Evolutionary conservation across 257 asterid genomes (phyloP).

Genomic region (Salvia rosmarinus): DNA sequence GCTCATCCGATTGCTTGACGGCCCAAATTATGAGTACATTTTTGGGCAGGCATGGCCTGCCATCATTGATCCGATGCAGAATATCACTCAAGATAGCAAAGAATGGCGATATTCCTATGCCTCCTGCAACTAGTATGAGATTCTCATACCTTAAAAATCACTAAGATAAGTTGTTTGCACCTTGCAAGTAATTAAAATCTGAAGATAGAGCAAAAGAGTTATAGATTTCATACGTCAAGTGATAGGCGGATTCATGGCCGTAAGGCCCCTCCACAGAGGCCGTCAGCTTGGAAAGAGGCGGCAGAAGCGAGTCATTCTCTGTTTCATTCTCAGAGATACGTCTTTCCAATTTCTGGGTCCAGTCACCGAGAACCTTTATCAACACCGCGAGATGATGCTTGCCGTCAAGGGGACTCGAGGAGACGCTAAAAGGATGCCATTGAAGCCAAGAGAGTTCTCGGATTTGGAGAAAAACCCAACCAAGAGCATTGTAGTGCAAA

Average conservation of each 20-base stretch:
- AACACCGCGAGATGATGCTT: slow-evolving; percentile 58
- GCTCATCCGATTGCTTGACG: slow-evolving; percentile 66
- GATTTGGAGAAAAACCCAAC: slow-evolving; percentile 75
- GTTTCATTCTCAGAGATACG: slow-evolving; percentile 40
- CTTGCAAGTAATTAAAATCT: too few relatives aligned
- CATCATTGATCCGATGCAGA: slow-evolving; percentile 61
- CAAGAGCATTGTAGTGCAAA: slow-evolving; percentile 71
- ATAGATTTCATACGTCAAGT: slow-evolving; percentile 52
- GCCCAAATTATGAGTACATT: slow-evolving; percentile 82
- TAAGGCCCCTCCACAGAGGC: slow-evolving; percentile 89
- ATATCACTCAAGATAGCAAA: slow-evolving; percentile 80
- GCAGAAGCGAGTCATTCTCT: slow-evolving; percentile 32
- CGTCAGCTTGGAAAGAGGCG: slow-evolving; percentile 47
- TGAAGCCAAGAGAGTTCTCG: slow-evolving; percentile 74
- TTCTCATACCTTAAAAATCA: slow-evolving; percentile 57
- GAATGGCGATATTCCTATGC: slow-evolving; percentile 90
- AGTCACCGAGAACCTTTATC: slow-evolving; percentile 69
- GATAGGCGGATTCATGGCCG: slow-evolving; percentile 85
- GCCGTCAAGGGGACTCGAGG: slow-evolving; percentile 75
- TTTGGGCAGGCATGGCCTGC: slow-evolving; percentile 62
- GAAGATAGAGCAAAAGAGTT: too few relatives aligned
- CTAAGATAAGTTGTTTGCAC: too few relatives aligned
- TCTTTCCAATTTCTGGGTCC: slow-evolving; percentile 57
- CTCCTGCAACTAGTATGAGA: slow-evolving; percentile 87
- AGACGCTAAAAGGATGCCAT: slow-evolving; percentile 85